Conservation (phyloP, 2,329 filamentous ascomycete genomes). For the Pestalotiopsis fici region DNA sequence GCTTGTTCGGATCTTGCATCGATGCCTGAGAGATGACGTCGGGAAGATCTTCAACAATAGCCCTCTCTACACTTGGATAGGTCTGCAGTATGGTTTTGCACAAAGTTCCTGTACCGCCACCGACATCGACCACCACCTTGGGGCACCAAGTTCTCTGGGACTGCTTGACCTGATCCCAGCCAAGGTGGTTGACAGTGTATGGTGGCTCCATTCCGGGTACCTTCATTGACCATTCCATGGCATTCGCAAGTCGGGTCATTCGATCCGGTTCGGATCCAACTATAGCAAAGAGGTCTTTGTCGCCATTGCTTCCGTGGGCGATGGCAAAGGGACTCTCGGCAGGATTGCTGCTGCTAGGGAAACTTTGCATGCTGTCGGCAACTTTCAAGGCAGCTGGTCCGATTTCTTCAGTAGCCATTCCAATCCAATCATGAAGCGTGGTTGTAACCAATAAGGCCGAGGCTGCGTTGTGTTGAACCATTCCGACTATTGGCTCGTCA, state of each 20-base stretch:
- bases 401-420: constrained; percentile 14
- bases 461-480: constrained; percentile 8
- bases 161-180: constrained; percentile 1
- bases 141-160: constrained; percentile 5
- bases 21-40: constrained; percentile 9
- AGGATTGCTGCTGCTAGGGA: constrained; percentile 9
- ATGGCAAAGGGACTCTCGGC: constrained; percentile 12
- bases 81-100: constrained; percentile 13
- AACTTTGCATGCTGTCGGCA: constrained; percentile 11
- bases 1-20: neutral
- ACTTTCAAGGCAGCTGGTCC: constrained; percentile 11
- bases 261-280: constrained; percentile 7
- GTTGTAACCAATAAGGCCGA: constrained; percentile 10
- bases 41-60: constrained; percentile 16
- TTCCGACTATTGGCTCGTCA: neutral
- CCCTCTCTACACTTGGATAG: constrained; percentile 13
- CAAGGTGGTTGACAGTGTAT: constrained; percentile 14
- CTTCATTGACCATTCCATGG: constrained; percentile 16
- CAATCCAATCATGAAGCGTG: constrained; percentile 15
- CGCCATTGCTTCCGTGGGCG: constrained; percentile 11
- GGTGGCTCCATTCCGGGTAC: constrained; percentile 14
- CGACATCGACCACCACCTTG: constrained; percentile 17
- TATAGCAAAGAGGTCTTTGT: constrained; percentile 15
- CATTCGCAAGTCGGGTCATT: constrained; percentile 14
- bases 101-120: constrained; percentile 13